Conservation (phyloP, 108 stramenopile species). For the Skeletonema potamos region DNA sequence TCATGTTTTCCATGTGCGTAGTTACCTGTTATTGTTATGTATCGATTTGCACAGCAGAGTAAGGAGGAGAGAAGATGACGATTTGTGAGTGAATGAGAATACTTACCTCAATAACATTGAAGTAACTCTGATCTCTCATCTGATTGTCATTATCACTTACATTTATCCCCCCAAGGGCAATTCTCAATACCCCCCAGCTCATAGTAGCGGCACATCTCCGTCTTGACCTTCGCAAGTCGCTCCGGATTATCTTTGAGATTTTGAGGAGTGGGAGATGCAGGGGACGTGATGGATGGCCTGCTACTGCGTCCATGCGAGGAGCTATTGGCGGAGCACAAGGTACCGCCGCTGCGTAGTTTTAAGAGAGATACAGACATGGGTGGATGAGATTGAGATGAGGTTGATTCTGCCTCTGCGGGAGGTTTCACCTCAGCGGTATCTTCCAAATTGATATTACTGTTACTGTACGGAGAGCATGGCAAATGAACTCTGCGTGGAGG, state of each 20-base stretch:
- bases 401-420: not conserved
- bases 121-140: no score
- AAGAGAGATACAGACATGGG: not conserved
- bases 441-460: not conserved
- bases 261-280: conserved; percentile 30
- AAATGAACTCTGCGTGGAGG: not conserved
- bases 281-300: not conserved
- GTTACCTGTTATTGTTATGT: conserved; percentile 41
- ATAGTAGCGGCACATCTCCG: conserved; percentile 84
- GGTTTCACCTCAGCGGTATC: not conserved
- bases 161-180: conserved; percentile 33
- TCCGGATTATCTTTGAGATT: conserved; percentile 56
- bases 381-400: not conserved
- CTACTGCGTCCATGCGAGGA: not conserved
- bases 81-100: not conserved
- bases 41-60: not conserved
- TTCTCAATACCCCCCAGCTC: conserved; percentile 9
- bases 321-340: not conserved
- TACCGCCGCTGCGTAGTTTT: not conserved
- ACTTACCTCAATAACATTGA: no score
- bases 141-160: not conserved
- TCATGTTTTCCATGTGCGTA: conserved; percentile 91
- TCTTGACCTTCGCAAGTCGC: conserved; percentile 82
- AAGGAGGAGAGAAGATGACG: not conserved
- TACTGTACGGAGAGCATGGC: not conserved